Base-by-base conservation (phyloP, 1,139 yeast genomes). In the Nematodospora anomalae region DNA sequence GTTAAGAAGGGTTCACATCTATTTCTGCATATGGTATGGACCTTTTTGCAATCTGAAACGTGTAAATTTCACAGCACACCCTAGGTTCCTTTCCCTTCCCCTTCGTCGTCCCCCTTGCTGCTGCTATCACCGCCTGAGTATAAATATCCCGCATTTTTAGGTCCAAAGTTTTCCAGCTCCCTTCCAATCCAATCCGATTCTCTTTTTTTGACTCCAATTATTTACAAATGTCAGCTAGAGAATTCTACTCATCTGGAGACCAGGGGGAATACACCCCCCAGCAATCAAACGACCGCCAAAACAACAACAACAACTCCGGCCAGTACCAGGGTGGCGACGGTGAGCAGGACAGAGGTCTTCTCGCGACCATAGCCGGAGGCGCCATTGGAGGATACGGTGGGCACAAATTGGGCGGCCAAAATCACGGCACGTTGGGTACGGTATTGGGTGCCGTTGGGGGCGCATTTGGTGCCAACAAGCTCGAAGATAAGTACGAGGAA, bases 381-480 rank as follows among this genome's bases (percentile, higher is more conserved):
- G 73, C 74, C 34, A 79, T 78, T 32, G 84, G 84, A 53, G 81
- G 78, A 16, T 64, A 57, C 44, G 76, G 76, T 49, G 78, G 79
- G 39, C 51, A 61, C 35, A 61, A 69, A 47, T 35, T 68, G 14
- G 62, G 72, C 14, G 44, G 65, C 29, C 30, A 38, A 13, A 54
- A 62, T 36, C 83, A 78, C 60, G 64, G 76, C 13, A 71, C 68
- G 13, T 50, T 79, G 26, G 80, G 80, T 37, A 71, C 75, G 34
- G 59, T 78, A 40, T 72, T 71, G 15, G 86, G 86, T 54, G 83
- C 79, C 26, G 49, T 80, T 51, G 76, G 71, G 27, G 84, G 86
- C 52, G 84, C 83, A 22, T 49, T 76, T 46, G 71, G 72, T 32
- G 84, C 80, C 36, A 72, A 76, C 63, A 71, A 77, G 60, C 49